Evolutionary conservation across 495 filamentous ascomycete species (phyloP), one percentile per base, ranked within the genome.

Genomic region (Aspergillus ostianus): DNA sequence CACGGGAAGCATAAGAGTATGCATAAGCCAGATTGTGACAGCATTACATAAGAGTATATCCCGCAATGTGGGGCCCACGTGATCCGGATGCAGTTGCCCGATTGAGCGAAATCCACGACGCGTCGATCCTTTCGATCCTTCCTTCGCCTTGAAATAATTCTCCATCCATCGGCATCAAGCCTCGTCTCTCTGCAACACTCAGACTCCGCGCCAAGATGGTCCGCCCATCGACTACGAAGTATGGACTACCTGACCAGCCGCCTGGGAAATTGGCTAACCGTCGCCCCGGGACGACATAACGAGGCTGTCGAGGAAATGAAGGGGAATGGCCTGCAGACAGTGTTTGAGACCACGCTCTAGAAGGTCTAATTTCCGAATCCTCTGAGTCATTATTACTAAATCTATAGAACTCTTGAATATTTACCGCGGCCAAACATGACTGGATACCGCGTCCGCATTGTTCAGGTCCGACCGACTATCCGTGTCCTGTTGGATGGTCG

Each of bases 401-500:
- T 17, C 36, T 41, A 1, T 4, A 32, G 1, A 32, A 32, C 6
- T 32, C 15, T 41, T 41, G 13, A 12, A 2, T 59, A 23, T 21
- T 56, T 46, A 48, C 12, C 54, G 12, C 8, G 54, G 45, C 54
- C 54, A 56, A 3, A 29, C 45, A 30, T 49, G 45, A 13, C n/a
- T 30, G 13, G 47, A 51, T 10, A 51, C 21, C 26, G 47, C 15
- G n/a, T 58, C 56, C 8, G 47, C 27, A n/a, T 21, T 49, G 30
- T 20, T n/a, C 2, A 41, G 8, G 8, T 56, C 32, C 17, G 29
- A 29, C 12, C 20, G 56, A 18, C 44, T 44, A 8, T 58, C 56
- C 18, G 51, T 32, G 10, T 58, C 56, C 47, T 58, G 56, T 17
- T 58, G 23, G 67, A 59, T 76, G 72, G 27, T 36, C 56, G 19